These are phyloP conservation scores for Rhytidiadelphus loreus DNA, from an alignment of 225 moss, liverwort and hornwort genomes.

Conservation along the genomic window DNA sequence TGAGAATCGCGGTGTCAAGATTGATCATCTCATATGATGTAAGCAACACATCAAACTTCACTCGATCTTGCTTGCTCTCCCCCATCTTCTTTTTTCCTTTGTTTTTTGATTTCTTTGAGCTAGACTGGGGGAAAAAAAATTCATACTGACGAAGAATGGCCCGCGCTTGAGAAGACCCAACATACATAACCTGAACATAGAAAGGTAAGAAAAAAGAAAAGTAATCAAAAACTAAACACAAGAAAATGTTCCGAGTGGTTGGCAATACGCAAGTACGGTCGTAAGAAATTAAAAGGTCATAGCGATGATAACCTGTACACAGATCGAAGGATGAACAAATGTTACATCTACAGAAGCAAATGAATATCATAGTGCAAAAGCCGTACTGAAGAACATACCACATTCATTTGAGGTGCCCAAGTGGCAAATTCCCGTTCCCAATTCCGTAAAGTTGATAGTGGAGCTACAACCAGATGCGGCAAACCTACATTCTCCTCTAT, in stretches of 20 bases:
- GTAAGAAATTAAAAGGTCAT: background rate
- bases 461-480: conserved; percentile 93
- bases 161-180: conserved; percentile 90
- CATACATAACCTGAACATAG: conserved; percentile 61
- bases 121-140: conserved; percentile 82
- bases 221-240: background rate
- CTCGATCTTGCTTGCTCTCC: conserved; percentile 88
- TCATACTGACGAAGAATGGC: conserved; percentile 80
- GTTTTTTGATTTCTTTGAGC: conserved; percentile 71
- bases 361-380: background rate
- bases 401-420: conserved; percentile 96
- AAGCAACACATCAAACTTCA: conserved; percentile 94
- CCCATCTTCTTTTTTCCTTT: conserved; percentile 73
- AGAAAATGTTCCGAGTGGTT: background rate
- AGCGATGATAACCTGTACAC: background rate
- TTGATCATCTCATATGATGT: conserved; percentile 98
- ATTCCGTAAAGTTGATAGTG: conserved; percentile 78
- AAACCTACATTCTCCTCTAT: conserved; percentile 73
- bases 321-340: background rate
- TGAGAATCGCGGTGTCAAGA: conserved; percentile 71
- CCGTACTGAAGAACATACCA: conserved; percentile 38
- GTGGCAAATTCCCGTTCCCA: conserved; percentile 96
- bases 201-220: background rate
- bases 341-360: background rate
- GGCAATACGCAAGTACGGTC: background rate